A percentile compares a stretch with the other conserved stretches of the same genome.
phyloP scores from a whole-genome alignment of 495 filamentous ascomycete genomes.

The Trichoderma asperelloides region DNA sequence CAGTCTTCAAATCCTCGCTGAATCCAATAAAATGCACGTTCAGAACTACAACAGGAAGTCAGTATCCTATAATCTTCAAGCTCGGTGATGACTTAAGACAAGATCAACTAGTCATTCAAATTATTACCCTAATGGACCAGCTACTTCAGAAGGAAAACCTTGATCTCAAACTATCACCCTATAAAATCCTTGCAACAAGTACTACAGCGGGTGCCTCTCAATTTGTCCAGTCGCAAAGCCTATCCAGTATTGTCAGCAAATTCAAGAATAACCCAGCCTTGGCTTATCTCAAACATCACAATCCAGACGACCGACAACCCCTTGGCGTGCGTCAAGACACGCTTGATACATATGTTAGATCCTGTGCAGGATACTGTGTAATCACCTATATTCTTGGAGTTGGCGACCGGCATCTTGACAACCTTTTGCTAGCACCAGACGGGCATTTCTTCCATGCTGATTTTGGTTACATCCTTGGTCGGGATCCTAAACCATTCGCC shows the following conservation, averaged over 20 bases:
- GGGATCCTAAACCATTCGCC: slow-evolving; percentile 95
- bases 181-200: slow-evolving; percentile 90
- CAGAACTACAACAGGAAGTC: slow-evolving; percentile 63
- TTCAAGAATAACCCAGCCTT: slow-evolving; percentile 65
- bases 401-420: slow-evolving; percentile 92
- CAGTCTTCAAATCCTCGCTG: slow-evolving; percentile 91
- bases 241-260: slow-evolving; percentile 71
- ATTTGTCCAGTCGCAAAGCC: slow-evolving; percentile 77
- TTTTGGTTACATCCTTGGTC: slow-evolving; percentile 95
- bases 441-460: slow-evolving; percentile 98
- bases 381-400: slow-evolving; percentile 99
- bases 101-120: slow-evolving; percentile 96
- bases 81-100: slow-evolving; percentile 94
- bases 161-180: slow-evolving; percentile 89
- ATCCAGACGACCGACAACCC: slow-evolving; percentile 74
- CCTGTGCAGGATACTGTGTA: slow-evolving; percentile 95
- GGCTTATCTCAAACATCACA: slow-evolving; percentile 80
- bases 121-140: slow-evolving; percentile 96
- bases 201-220: slow-evolving; percentile 84
- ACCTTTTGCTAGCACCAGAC: slow-evolving; percentile 81
- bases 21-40: slow-evolving; percentile 88
- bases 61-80: slow-evolving; percentile 93
- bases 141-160: slow-evolving; percentile 94
- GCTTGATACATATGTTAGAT: slow-evolving; percentile 93
- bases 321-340: slow-evolving; percentile 84